These are phyloP conservation scores for Aulographum hederae DNA, from an alignment of 2,329 filamentous ascomycete species.

Conservation along the genomic window DNA sequence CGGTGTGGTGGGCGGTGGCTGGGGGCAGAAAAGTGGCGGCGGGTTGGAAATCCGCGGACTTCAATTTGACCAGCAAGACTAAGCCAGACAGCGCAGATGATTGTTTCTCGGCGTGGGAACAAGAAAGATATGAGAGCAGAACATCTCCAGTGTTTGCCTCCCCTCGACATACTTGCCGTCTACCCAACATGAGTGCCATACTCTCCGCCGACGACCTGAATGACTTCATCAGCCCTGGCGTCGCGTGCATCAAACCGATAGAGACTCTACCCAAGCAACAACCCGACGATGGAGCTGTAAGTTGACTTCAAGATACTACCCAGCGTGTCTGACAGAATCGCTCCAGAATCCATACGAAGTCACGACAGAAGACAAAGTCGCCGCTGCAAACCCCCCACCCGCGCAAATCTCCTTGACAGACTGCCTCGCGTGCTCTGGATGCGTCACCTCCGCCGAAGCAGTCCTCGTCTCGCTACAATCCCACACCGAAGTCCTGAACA, in stretches of 20 bases:
- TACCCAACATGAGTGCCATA: slow-evolving; percentile 67
- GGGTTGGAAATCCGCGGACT: too few species aligned
- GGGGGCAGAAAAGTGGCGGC: too few species aligned
- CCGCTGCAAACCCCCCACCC: slow-evolving; percentile 38
- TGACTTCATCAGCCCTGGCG: slow-evolving; percentile 95
- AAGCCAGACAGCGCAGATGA: too few species aligned
- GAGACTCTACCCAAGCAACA: slow-evolving; percentile 56
- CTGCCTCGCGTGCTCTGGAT: slow-evolving; percentile 92
- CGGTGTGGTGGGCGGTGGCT: too few species aligned
- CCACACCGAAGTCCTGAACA: slow-evolving; percentile 73
- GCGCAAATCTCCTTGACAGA: slow-evolving; percentile 93
- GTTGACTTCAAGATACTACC: background rate
- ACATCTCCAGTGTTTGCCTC: too few species aligned
- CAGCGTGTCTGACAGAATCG: background rate
- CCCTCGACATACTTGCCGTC: too few species aligned
- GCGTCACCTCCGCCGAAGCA: slow-evolving; percentile 91
- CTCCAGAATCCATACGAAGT: slow-evolving; percentile 58
- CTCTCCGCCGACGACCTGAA: slow-evolving; percentile 93
- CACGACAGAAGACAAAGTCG: slow-evolving; percentile 70
- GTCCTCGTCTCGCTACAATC: slow-evolving; percentile 92
- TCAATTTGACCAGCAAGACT: too few species aligned
- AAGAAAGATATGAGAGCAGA: too few species aligned
- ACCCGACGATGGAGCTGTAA: background rate
- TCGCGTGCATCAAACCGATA: slow-evolving; percentile 95
- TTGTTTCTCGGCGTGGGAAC: too few species aligned